Conservation (phyloP, 352 stramenopile genomes). For the Pilasporangium apinafurcum region DNA sequence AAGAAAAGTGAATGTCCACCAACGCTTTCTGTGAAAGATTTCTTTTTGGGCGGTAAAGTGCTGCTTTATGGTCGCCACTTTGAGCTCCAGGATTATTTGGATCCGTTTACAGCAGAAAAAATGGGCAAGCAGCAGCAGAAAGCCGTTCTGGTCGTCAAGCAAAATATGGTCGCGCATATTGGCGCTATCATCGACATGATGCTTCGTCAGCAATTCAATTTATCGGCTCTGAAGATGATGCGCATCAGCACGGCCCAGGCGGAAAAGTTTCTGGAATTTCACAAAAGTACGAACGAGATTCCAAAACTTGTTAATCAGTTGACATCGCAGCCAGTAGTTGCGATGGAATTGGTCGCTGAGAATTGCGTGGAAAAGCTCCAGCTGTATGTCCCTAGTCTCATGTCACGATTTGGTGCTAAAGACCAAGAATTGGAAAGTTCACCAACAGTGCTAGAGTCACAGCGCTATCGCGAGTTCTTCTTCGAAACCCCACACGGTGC, state of each 20-base stretch:
- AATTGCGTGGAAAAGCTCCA: constrained; percentile 66
- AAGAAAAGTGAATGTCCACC: constrained; percentile 84
- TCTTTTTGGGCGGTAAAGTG: constrained; percentile 79
- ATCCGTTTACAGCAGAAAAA: constrained; percentile 66
- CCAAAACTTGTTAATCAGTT: constrained; percentile 29
- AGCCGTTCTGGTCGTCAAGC: constrained; percentile 61
- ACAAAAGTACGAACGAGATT: constrained; percentile 25
- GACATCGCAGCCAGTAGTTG: constrained; percentile 30
- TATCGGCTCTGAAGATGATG: constrained; percentile 81
- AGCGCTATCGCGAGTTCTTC: constrained; percentile 57
- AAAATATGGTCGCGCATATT: constrained; percentile 35
- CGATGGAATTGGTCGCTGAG: constrained; percentile 70
- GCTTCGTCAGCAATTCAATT: constrained; percentile 55
- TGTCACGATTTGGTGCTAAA: constrained; percentile 31
- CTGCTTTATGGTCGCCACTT: constrained; percentile 78
- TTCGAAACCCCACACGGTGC: constrained; percentile 40
- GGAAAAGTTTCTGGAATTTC: constrained; percentile 48
- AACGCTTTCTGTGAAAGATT: constrained; percentile 63
- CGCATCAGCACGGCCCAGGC: constrained; percentile 34
- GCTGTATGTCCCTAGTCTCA: constrained; percentile 35
- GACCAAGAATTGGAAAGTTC: constrained; percentile 43
- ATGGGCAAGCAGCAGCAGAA: constrained; percentile 67
- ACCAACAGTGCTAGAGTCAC: constrained; percentile 38
- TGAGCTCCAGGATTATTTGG: constrained; percentile 80
- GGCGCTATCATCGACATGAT: constrained; percentile 50